Conservation (phyloP, 2,329 filamentous ascomycete genomes). For the Clonostachys rosea region DNA sequence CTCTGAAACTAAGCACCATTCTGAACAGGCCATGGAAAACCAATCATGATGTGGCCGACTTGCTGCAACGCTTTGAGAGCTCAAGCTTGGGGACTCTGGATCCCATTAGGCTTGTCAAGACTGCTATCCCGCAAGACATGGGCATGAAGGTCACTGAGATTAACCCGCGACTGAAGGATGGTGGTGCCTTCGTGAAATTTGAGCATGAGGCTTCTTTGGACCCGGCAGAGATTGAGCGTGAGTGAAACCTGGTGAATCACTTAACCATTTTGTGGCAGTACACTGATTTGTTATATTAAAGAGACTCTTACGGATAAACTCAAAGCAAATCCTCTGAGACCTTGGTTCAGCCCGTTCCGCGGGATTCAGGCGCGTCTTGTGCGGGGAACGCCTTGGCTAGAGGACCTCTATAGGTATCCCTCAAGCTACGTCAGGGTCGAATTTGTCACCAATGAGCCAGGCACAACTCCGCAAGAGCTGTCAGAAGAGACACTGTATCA, state of each 20-base stretch:
- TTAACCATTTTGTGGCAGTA: not conserved
- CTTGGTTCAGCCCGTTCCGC: conserved; percentile 85
- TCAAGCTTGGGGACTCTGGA: conserved; percentile 44
- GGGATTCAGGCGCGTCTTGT: conserved; percentile 70
- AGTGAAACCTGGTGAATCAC: not conserved
- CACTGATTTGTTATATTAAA: conserved; percentile 7
- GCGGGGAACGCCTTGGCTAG: conserved; percentile 84
- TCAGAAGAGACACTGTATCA: conserved; percentile 84
- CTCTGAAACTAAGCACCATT: conserved; percentile 59
- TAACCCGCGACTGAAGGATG: conserved; percentile 81
- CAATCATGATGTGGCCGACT: conserved; percentile 41
- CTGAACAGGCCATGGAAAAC: conserved; percentile 41
- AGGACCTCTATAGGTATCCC: conserved; percentile 83
- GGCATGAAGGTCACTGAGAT: conserved; percentile 74
- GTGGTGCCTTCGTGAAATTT: conserved; percentile 90
- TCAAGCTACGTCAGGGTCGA: conserved; percentile 74
- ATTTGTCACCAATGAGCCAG: conserved; percentile 71
- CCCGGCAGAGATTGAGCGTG: conserved; percentile 36
- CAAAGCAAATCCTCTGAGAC: conserved; percentile 66
- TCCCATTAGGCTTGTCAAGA: conserved; percentile 49
- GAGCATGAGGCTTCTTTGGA: conserved; percentile 37
- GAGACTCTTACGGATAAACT: conserved; percentile 59
- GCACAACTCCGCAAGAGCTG: conserved; percentile 69
- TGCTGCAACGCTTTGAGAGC: conserved; percentile 47
- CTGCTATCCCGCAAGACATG: conserved; percentile 57